Evolutionary conservation across 177 flowering plant species (phyloP).

Genomic region (Vitis hybrid): DNA sequence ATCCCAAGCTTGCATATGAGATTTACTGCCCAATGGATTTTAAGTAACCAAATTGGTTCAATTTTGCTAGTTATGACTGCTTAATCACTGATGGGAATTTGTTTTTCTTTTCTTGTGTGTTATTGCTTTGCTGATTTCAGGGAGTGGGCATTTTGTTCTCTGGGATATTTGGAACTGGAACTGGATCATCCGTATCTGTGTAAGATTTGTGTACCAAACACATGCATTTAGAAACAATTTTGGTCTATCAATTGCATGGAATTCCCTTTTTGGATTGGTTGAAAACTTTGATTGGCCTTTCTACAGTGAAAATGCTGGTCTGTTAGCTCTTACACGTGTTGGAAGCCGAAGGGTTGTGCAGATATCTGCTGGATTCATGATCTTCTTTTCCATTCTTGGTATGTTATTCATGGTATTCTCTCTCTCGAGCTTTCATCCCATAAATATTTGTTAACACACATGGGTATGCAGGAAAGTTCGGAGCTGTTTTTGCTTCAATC

Average conservation of each 20-base stretch:
- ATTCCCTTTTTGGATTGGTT: not conserved
- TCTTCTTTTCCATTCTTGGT: constrained; percentile 75
- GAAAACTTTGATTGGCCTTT: no score
- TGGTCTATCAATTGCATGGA: not conserved
- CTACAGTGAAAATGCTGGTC: constrained; percentile 58
- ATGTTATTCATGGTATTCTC: not conserved
- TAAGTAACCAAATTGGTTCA: not conserved
- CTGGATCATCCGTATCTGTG: constrained; percentile 69
- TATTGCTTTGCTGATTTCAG: constrained; percentile 25
- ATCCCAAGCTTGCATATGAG: not conserved
- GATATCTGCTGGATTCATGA: constrained; percentile 71
- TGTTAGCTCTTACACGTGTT: constrained; percentile 63
- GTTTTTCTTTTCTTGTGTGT: not conserved
- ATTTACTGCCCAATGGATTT: no score
- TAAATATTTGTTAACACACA: not conserved
- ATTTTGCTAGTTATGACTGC: not conserved
- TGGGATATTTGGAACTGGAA: constrained; percentile 73
- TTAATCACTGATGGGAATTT: not conserved
- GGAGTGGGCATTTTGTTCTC: constrained; percentile 73
- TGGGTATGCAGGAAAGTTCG: constrained; percentile 58
- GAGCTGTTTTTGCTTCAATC: constrained; percentile 78
- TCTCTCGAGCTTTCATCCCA: not conserved
- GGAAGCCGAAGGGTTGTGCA: constrained; percentile 76
- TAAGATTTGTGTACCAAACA: constrained; percentile 27
- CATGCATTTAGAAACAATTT: not conserved